These are phyloP conservation scores for Solanum chmielewskii DNA, from an alignment of 257 asterid genomes.

Conservation along the genomic window DNA sequence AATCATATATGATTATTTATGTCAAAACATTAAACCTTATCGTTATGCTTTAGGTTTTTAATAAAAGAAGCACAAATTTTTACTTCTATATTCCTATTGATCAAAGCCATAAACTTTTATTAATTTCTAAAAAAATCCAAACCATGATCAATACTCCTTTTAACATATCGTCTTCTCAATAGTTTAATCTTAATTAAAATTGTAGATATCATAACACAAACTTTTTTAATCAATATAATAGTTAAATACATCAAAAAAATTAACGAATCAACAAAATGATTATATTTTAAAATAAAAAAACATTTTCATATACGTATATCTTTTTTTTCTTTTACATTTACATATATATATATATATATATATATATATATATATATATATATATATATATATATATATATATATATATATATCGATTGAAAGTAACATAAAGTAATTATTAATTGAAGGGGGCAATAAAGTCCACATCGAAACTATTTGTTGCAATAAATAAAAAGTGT, in stretches of 20 bases:
- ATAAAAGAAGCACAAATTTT: not conserved
- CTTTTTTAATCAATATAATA: not conserved
- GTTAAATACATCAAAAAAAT: not conserved
- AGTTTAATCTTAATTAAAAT: not conserved
- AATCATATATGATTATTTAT: not conserved
- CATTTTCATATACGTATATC: no score
- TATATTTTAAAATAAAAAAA: not conserved
- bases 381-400: no score
- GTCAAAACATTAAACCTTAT: not conserved
- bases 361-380: no score
- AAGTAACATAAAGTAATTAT: not conserved
- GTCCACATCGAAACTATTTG: not conserved
- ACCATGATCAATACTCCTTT: not conserved
- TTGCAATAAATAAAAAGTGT: not conserved
- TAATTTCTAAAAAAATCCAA: not conserved
- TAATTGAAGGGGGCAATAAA: not conserved
- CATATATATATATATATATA: no score
- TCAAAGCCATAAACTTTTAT: not conserved
- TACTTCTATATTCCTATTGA: not conserved
- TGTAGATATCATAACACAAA: not conserved
- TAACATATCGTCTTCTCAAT: not conserved
- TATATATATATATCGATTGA: not conserved
- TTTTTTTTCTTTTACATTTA: no score
- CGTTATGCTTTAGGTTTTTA: not conserved
- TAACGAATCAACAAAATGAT: not conserved